Evolutionary conservation across 2,329 filamentous ascomycete genomes (phyloP).

Genomic region (Hypoxylon sp.): DNA sequence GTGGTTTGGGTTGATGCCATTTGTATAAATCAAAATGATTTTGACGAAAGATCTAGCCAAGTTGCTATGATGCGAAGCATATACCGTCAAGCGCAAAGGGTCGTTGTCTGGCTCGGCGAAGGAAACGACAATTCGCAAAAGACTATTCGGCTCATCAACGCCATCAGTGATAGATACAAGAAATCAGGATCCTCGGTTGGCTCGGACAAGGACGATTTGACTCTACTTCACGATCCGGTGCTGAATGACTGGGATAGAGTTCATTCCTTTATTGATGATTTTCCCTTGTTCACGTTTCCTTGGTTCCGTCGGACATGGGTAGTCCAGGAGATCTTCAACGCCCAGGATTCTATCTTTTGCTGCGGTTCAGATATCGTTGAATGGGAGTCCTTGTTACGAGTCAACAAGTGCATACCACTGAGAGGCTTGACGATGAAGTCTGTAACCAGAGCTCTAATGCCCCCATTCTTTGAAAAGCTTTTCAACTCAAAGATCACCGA

Average conservation of each 20-base stretch:
- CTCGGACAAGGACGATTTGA: not conserved
- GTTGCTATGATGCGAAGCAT: constrained; percentile 19
- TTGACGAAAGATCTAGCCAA: constrained; percentile 10
- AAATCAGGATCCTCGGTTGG: not conserved
- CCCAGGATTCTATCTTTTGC: not conserved
- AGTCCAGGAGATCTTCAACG: constrained; percentile 16
- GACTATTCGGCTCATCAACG: not conserved
- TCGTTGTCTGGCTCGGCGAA: constrained; percentile 13
- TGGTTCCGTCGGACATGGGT: constrained; percentile 19
- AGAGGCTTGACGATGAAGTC: not conserved
- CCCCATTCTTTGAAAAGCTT: not conserved
- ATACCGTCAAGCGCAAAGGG: not conserved
- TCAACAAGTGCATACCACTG: constrained; percentile 3
- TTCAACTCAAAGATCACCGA: not conserved
- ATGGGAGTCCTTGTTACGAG: constrained; percentile 1
- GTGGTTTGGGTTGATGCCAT: constrained; percentile 13
- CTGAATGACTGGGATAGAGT: not conserved
- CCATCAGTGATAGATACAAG: not conserved
- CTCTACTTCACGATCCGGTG: not conserved
- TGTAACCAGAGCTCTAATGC: not conserved
- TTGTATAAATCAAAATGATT: constrained; percentile 16
- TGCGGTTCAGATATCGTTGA: not conserved
- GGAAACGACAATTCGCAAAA: not conserved
- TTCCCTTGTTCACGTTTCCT: not conserved
- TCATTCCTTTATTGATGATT: not conserved